These are phyloP conservation scores for Amylocystis lapponica DNA, from an alignment of 768 basidiomycete genomes.

Conservation along the genomic window DNA sequence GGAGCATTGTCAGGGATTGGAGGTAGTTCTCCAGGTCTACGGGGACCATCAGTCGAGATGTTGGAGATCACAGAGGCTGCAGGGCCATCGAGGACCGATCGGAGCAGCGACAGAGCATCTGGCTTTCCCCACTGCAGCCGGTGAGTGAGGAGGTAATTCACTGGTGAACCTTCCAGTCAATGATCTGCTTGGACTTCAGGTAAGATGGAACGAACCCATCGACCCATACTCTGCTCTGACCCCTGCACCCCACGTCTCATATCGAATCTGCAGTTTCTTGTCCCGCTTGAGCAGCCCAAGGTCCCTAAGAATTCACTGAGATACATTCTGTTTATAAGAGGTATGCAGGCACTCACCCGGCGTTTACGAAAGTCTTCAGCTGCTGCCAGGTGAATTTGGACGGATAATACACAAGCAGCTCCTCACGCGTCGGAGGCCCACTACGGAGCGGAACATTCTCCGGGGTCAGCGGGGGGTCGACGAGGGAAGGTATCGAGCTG, in stretches of 20 bases:
- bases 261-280: conserved; percentile 59
- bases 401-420: conserved; percentile 64
- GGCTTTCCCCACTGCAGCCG: conserved; percentile 74
- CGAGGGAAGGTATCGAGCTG: no score
- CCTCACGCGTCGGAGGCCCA: conserved; percentile 64
- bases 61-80: not conserved
- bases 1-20: conserved; percentile 34
- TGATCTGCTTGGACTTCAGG: not conserved
- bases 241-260: conserved; percentile 50
- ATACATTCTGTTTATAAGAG: not conserved
- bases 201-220: conserved; percentile 37
- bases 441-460: conserved; percentile 18
- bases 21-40: conserved; percentile 13
- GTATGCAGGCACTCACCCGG: conserved; percentile 44
- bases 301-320: conserved; percentile 41
- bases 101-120: conserved; percentile 57
- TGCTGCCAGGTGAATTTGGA: conserved; percentile 72
- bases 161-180: conserved; percentile 29
- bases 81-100: conserved; percentile 40
- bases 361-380: conserved; percentile 71
- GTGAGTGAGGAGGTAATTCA: conserved; percentile 62
- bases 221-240: conserved; percentile 61
- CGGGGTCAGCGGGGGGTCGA: no score
- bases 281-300: conserved; percentile 77
- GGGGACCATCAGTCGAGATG: not conserved